Percentiles rank a stretch among this genome's conserved stretches.
These are phyloP conservation scores for Clonostachys solani DNA, from an alignment of 2,329 filamentous ascomycete species.

Conservation along the genomic window DNA sequence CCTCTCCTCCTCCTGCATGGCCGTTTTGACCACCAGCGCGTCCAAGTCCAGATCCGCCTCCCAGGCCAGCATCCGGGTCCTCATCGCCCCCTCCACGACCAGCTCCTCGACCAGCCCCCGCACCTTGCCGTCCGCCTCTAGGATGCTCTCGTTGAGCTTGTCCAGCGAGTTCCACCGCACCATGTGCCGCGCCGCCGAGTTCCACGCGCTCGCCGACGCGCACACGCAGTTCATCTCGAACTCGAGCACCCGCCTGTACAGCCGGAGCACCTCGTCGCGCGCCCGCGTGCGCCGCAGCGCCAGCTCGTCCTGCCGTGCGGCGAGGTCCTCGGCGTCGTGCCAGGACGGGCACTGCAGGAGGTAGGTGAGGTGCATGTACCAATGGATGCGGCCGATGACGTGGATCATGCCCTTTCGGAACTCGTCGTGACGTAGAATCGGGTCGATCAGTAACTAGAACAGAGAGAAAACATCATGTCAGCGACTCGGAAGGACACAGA, in stretches of 20 bases:
- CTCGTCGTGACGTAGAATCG: constrained; percentile 22
- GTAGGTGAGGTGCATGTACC: constrained; percentile 24
- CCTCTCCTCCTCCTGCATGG: constrained; percentile 51
- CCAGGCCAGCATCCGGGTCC: neutral
- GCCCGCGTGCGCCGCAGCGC: constrained; percentile 9
- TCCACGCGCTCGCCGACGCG: constrained; percentile 28
- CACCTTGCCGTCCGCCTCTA: constrained; percentile 17
- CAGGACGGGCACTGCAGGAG: constrained; percentile 11
- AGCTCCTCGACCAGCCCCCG: constrained; percentile 10
- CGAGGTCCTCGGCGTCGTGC: constrained; percentile 8
- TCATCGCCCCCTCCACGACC: constrained; percentile 1
- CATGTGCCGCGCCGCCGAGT: constrained; percentile 26
- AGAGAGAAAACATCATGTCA: neutral
- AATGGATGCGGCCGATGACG: constrained; percentile 22
- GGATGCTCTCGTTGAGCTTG: constrained; percentile 15
- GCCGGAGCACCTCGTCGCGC: constrained; percentile 13
- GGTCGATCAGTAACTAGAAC: constrained; percentile 24
- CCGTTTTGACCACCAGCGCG: constrained; percentile 11
- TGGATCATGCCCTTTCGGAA: constrained; percentile 21
- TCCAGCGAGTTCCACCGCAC: constrained; percentile 25
- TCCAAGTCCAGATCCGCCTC: constrained; percentile 3
- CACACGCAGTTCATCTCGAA: constrained; percentile 34
- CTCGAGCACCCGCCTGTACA: constrained; percentile 26
- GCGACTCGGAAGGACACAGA: neutral
- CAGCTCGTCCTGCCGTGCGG: constrained; percentile 13